phyloP scores from a whole-genome alignment of 495 filamentous ascomycete genomes.

The Penicillium silybi region DNA sequence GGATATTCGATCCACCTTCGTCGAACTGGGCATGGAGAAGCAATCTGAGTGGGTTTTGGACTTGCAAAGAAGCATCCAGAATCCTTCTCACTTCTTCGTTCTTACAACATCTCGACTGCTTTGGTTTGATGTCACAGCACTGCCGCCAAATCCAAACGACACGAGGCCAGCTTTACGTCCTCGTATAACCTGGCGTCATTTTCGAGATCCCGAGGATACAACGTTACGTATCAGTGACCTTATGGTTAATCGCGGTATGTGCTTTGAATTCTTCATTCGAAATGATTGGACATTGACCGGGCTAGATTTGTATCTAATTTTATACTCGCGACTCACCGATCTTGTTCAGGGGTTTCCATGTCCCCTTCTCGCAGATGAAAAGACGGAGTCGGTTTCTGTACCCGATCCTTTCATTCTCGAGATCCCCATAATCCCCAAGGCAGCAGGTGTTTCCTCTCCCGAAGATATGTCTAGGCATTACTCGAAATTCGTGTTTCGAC shows the following conservation, averaged over 20 bases:
- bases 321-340: conserved; percentile 44
- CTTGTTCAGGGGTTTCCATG: conserved; percentile 37
- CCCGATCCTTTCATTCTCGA: conserved; percentile 42
- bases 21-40: conserved; percentile 35
- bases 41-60: conserved; percentile 54
- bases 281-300: conserved; percentile 4
- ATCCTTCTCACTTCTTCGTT: conserved; percentile 50
- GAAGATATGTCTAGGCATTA: conserved; percentile 11
- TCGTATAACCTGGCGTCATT: conserved; percentile 42
- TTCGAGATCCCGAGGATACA: conserved; percentile 42
- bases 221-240: conserved; percentile 37
- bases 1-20: conserved; percentile 16
- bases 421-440: conserved; percentile 14
- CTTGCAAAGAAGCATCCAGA: conserved; percentile 41
- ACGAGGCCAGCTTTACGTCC: conserved; percentile 16
- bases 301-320: conserved; percentile 28
- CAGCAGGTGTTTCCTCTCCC: not conserved
- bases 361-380: conserved; percentile 16
- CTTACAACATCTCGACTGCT: conserved; percentile 48
- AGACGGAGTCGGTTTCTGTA: conserved; percentile 17
- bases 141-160: conserved; percentile 5
- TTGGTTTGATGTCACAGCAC: conserved; percentile 31
- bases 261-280: not conserved
- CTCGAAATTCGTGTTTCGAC: conserved; percentile 34
- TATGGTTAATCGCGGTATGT: conserved; percentile 29